Evolutionary conservation across 371 early-diverging fungal species (phyloP).

Genomic region (Globomyces sp.): DNA sequence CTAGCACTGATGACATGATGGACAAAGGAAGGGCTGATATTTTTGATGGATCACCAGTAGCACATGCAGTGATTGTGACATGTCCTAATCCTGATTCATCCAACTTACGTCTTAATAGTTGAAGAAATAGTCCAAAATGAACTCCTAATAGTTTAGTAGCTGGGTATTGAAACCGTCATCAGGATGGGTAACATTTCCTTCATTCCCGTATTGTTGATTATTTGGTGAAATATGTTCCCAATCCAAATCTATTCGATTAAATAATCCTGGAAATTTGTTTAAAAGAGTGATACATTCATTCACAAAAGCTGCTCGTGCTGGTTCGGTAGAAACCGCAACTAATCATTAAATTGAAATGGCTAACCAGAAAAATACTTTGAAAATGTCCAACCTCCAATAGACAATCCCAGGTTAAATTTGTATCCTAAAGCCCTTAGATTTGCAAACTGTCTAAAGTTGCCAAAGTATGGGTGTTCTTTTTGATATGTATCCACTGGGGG

Average conservation of each 20-base stretch:
- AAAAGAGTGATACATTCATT: slow-evolving; percentile 57
- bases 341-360: too few relatives aligned
- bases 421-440: slow-evolving; percentile 65
- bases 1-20: slow-evolving; percentile 33
- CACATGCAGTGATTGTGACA: slow-evolving; percentile 42
- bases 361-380: slow-evolving; percentile 71
- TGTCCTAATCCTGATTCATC: slow-evolving; percentile 34
- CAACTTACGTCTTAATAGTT: slow-evolving; percentile 64
- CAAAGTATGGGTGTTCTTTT: slow-evolving; percentile 55
- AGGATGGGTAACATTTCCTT: slow-evolving; percentile 53
- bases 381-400: slow-evolving; percentile 87
- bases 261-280: slow-evolving; percentile 41
- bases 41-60: slow-evolving; percentile 40
- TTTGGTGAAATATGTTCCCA: slow-evolving; percentile 82
- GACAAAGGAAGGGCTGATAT: slow-evolving; percentile 36
- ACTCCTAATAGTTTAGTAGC: background rate
- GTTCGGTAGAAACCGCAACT: slow-evolving; percentile 55
- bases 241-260: slow-evolving; percentile 55
- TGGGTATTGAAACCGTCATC: slow-evolving; percentile 55
- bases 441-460: slow-evolving; percentile 77
- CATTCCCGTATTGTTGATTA: slow-evolving; percentile 60
- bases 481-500: slow-evolving; percentile 35
- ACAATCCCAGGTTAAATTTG: slow-evolving; percentile 40
- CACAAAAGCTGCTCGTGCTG: slow-evolving; percentile 60
- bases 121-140: slow-evolving; percentile 71